Evolutionary conservation across 352 stramenopile genomes (phyloP), one percentile per base, ranked within the genome.

Genomic region (Phytopythium delawarense): DNA sequence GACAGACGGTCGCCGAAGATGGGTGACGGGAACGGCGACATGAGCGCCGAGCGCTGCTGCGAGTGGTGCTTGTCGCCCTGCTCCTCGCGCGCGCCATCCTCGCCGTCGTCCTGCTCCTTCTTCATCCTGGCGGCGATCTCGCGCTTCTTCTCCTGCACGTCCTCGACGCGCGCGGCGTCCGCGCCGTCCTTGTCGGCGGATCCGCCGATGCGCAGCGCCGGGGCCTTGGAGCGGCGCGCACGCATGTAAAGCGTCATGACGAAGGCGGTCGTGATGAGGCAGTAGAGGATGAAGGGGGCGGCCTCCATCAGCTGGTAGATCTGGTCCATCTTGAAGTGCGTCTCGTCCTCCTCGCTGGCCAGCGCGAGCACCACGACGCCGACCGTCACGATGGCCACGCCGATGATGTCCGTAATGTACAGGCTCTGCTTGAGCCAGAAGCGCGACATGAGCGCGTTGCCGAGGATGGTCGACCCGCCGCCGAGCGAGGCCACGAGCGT

Each of bases 361-460:
- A 79, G 75, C 12, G 87, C 84, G n/a, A 96, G 70, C 46, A 92
- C 82, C 34, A 94, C 74, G 51, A 96, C 87, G 28, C 87, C 84
- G 5, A 91, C 61, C 8, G 84, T 92, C 59, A 96, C 85, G 28
- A 93, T 72, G 20, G 70, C 62, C 13, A 94, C 85, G 55, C 87
- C 87, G 20, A 84, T 57, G 39, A 96, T 81, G 65, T 96, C 87
- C 48, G 84, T 96, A 52, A 91, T 75, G 70, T 94, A 94, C 35
- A 96, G 62, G 62, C 75, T 88, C 69, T 96, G 83, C 65, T 94
- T 93, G 59, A 93, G 77, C 83, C 83, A 94, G 64, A 93, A 94
- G 74, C 84, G 87, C 39, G 83, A 89, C 70, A 94, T 88, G 53
- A 96, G 70, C 59, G 78, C 86, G 66, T 96, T 96, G 64, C 79